A percentile compares a stretch with the other conserved stretches of the same genome.
These are phyloP conservation scores for Chaetoceros tenuissimus DNA, from an alignment of 108 stramenopile species.

Conservation along the genomic window DNA sequence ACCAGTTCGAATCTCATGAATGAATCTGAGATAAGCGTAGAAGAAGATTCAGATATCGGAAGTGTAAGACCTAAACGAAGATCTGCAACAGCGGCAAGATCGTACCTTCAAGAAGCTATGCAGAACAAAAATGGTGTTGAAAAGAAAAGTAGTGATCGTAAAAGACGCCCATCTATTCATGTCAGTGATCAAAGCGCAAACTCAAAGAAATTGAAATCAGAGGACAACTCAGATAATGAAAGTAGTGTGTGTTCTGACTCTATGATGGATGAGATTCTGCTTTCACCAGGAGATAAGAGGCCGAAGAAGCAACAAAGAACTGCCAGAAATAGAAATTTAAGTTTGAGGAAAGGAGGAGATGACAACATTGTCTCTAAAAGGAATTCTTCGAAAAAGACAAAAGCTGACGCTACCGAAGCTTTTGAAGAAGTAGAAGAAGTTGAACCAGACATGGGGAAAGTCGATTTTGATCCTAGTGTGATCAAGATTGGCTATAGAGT, in stretches of 20 bases:
- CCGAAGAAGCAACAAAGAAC: background rate
- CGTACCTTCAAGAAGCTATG: slow-evolving; percentile 1
- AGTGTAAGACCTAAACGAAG: background rate
- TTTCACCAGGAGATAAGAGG: background rate
- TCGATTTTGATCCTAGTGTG: slow-evolving; percentile 6
- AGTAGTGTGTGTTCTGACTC: slow-evolving; percentile 3
- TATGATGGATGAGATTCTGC: background rate
- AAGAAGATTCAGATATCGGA: background rate
- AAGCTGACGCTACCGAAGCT: background rate
- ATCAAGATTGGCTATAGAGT: slow-evolving; percentile 31
- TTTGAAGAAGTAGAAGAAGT: background rate
- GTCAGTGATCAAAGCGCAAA: too few relatives aligned
- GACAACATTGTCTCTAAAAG: background rate
- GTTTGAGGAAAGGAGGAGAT: too few relatives aligned
- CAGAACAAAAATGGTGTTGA: background rate
- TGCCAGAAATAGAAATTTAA: too few relatives aligned
- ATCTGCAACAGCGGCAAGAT: slow-evolving; percentile 1
- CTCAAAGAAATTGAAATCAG: background rate
- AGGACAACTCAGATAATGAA: background rate
- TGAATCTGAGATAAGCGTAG: background rate
- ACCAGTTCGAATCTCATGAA: background rate
- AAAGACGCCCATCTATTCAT: background rate
- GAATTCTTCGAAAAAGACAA: background rate
- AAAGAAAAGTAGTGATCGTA: background rate
- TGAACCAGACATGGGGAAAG: background rate